Evolutionary conservation across 2,329 filamentous ascomycete species (phyloP).

Genomic region (Calonectria hawksworthii): DNA sequence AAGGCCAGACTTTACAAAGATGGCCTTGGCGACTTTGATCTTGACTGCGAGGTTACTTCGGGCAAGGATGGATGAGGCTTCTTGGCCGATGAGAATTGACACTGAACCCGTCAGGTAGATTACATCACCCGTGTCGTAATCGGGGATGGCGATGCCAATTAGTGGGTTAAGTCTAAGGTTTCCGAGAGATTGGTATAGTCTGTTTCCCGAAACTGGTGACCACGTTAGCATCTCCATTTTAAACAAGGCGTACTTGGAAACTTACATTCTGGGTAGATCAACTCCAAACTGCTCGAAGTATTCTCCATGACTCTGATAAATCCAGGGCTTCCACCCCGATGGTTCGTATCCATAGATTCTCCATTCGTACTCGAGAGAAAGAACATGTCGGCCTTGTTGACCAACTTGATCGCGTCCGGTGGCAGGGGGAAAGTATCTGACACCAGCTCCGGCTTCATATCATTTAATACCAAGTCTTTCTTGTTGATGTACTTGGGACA

Average conservation of each 20-base stretch:
- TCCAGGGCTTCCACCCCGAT: constrained; percentile 80
- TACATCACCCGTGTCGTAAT: constrained; percentile 80
- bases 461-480: constrained; percentile 69
- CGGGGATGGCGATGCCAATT: constrained; percentile 79
- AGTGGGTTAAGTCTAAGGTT: constrained; percentile 78
- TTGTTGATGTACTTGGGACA: constrained; percentile 91
- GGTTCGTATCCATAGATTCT: constrained; percentile 85
- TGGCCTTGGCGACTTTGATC: constrained; percentile 71
- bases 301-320: constrained; percentile 80
- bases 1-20: constrained; percentile 75
- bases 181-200: constrained; percentile 86
- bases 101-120: constrained; percentile 81
- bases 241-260: not conserved
- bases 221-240: constrained; percentile 27
- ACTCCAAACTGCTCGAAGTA: constrained; percentile 57
- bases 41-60: constrained; percentile 81
- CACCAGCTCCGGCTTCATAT: constrained; percentile 65
- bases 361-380: constrained; percentile 80
- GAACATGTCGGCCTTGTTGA: constrained; percentile 79
- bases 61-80: constrained; percentile 74
- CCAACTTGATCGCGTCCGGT: constrained; percentile 67
- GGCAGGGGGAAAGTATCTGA: constrained; percentile 61
- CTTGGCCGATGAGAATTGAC: constrained; percentile 74
- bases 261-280: constrained; percentile 83
- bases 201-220: constrained; percentile 76